Evolutionary conservation across 768 basidiomycete species (phyloP), one percentile per base, ranked within the genome.

Genomic region (Russula abietina): DNA sequence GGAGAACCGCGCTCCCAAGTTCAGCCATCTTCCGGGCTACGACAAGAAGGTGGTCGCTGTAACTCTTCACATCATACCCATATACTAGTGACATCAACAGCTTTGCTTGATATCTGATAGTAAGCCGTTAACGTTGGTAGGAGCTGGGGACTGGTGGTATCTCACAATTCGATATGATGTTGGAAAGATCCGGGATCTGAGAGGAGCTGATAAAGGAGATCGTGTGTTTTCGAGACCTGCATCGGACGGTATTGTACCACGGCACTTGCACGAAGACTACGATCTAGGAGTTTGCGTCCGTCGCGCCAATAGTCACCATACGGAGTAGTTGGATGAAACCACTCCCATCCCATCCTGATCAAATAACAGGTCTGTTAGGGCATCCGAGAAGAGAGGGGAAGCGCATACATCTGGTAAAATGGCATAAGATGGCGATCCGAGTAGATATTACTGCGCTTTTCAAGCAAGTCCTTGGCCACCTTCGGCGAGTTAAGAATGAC

Each of bases 401-500:
- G 12, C 26, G 19, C 58, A 26, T 60, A 53, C 59, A 60, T 60
- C 28, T 53, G 50, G 22, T 60, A 60, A 41, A 60, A 60, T 16
- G 59, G 59, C 59, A 53, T 60, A 11, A 60, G 39, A 41, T 60
- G 59, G n/a, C 59, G 59, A 62, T 80, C 80, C 4, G 81, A 81
- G 65, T 83, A 83, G 49, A 80, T 77, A 17, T 69, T 69, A 4
- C 79, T 78, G 9, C 80, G 77, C 32, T 72, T 70, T 49, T 82
- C 80, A 26, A 85, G 73, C 12, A 85, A 72, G 48, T 81, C 80
- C 32, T 72, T 67, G 5, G 75, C 78, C 6, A 74, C 71, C 57
- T 73, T 73, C 24, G 72, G 71, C n/a, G 76, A 76, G 70, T 80
- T 83, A 17, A 85, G 70, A 62, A 83, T 70, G 46, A 84, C 73